These are phyloP conservation scores for Mucor racemosus DNA, from an alignment of 371 early-diverging fungal species.

Conservation along the genomic window DNA sequence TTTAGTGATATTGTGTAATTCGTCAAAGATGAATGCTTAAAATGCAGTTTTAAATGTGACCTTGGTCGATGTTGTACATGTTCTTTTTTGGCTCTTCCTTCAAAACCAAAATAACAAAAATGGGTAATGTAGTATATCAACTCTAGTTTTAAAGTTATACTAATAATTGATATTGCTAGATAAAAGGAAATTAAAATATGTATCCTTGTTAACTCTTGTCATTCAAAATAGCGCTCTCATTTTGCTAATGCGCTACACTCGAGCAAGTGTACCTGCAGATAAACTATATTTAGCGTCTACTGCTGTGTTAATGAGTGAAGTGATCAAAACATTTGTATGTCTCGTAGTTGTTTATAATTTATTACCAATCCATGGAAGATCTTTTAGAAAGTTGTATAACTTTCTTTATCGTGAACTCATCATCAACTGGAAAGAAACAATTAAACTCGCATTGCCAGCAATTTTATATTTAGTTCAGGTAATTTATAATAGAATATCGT, in stretches of 20 bases:
- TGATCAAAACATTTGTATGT: conserved; percentile 80
- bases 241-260: conserved; percentile 84
- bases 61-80: not conserved
- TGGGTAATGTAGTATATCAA: not conserved
- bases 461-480: conserved; percentile 89
- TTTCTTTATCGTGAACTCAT: conserved; percentile 45
- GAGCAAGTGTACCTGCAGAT: conserved; percentile 52
- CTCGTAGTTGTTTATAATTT: conserved; percentile 55
- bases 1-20: no score
- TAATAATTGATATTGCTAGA: not conserved
- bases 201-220: conserved; percentile 83
- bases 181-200: conserved; percentile 38
- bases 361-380: conserved; percentile 32
- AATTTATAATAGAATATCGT: not conserved
- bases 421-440: conserved; percentile 45
- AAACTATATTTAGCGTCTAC: conserved; percentile 80
- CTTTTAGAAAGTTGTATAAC: conserved; percentile 24
- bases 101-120: not conserved
- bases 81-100: not conserved
- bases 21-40: not conserved
- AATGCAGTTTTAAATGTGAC: conserved; percentile 1
- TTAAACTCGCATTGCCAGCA: conserved; percentile 83
- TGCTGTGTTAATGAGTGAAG: conserved; percentile 87
- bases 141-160: not conserved
- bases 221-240: conserved; percentile 90